Base-by-base conservation (phyloP, 202 grass and related monocot genomes). In the Setaria viridis region DNA sequence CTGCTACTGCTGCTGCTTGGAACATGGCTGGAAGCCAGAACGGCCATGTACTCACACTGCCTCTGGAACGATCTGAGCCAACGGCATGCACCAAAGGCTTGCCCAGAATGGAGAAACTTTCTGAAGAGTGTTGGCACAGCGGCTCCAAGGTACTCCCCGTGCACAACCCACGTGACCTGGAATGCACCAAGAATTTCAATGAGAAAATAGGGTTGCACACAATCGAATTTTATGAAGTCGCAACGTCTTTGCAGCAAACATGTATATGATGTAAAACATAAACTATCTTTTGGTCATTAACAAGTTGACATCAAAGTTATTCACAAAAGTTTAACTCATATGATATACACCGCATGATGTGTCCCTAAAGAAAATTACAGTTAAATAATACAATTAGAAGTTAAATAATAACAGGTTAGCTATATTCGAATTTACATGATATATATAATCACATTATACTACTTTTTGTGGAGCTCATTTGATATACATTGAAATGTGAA, bases 91-190 rank as follows among this genome's bases (percentile, higher is more conserved):
- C 92, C 92, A 37, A 88, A 82, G 20, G 84, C 88, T 35, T 84
- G 74, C 11, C 90, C 92, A 2, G 95, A 93, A 21, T 49, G 79
- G n/a, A 97, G 13, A 5, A 93, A 49, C 14, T 82, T 74, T n/a
- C 84, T 87, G 75, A 91, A 92, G 11, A 76, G 56, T 19, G 3
- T 29, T 14, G 88, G 86, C 79, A 97, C 76, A 17, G 16, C 34
- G 11, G 74, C 14, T 70, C 86, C 85, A 41, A 90, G 79, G 47
- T 90, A 93, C 85, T 97, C 90, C 1, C 81, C 67, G 33, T 97
- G 91, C 32, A 86, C 95, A 29, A 93, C 65, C 95, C 88, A 97
- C 9, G 90, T 97, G 14, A 97, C 87, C 95, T 97, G 30, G n/a
- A 70, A 16, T 70, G 53, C 11, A 34, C 13, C 29, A 49, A 65